phyloP scores from a whole-genome alignment of 495 filamentous ascomycete species.

The Lasiosphaeris hirsuta region DNA sequence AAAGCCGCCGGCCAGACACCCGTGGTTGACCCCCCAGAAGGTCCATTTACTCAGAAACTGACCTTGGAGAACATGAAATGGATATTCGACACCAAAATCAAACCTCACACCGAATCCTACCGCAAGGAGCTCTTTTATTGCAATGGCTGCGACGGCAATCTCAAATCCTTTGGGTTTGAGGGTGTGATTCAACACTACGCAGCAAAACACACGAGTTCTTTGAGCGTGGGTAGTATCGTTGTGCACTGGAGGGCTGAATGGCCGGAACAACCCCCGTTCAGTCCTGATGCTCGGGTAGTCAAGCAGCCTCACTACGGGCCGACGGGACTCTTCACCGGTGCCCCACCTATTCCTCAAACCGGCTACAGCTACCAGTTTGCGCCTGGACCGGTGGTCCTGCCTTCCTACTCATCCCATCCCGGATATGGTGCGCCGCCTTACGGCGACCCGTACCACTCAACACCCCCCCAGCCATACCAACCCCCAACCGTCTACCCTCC shows the following conservation, averaged over 20 bases:
- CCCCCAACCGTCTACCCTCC: conserved; percentile 21
- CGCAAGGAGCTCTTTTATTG: conserved; percentile 72
- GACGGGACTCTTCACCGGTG: neutral
- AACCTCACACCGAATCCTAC: conserved; percentile 56
- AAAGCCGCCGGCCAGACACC: conserved; percentile 41
- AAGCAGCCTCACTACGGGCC: conserved; percentile 21
- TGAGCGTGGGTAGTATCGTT: conserved; percentile 64
- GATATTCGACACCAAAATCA: conserved; percentile 73
- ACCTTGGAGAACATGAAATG: conserved; percentile 84
- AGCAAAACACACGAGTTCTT: conserved; percentile 67
- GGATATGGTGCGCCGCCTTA: conserved; percentile 38
- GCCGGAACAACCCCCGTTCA: conserved; percentile 70
- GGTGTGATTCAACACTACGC: conserved; percentile 76
- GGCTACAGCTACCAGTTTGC: conserved; percentile 35
- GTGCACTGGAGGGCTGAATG: conserved; percentile 77
- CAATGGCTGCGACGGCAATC: conserved; percentile 59
- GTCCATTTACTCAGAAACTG: conserved; percentile 54
- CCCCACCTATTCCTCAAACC: conserved; percentile 14
- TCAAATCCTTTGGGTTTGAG: conserved; percentile 68
- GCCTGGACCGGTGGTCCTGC: conserved; percentile 18
- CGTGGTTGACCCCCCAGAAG: conserved; percentile 46
- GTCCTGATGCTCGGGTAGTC: conserved; percentile 47
- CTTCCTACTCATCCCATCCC: conserved; percentile 36
- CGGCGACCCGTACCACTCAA: conserved; percentile 32
- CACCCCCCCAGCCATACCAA: conserved; percentile 10